phyloP scores from a whole-genome alignment of 2,329 filamentous ascomycete genomes.

The Nannizziopsis barbatae region DNA sequence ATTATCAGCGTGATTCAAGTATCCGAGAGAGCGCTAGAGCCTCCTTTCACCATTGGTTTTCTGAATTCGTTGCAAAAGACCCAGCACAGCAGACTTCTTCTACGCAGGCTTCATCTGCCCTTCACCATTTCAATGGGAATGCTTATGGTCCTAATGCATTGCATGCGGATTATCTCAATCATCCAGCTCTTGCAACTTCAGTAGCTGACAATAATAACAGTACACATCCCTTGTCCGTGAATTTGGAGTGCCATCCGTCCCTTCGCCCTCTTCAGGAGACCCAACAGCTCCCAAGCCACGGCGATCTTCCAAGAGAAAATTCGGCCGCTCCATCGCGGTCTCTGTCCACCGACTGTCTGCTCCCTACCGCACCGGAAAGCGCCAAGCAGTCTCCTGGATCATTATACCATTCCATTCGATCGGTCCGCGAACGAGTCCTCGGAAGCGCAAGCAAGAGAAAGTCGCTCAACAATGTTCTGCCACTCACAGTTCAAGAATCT shows the following conservation, averaged over 20 bases:
- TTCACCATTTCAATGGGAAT: background rate
- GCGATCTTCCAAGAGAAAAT: constrained; percentile 2
- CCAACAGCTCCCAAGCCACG: constrained; percentile 1
- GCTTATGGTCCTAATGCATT: background rate
- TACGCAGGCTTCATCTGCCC: background rate
- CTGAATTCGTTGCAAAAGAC: constrained; percentile 5
- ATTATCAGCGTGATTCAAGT: background rate
- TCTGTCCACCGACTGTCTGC: constrained; percentile 9
- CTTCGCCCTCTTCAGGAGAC: background rate
- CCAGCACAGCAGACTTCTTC: background rate
- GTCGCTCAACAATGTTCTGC: constrained; percentile 4
- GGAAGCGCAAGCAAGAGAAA: constrained; percentile 5
- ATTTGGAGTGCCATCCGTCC: constrained; percentile 5
- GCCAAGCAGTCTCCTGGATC: constrained; percentile 10
- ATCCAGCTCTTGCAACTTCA: constrained; percentile 1
- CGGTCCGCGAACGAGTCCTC: constrained; percentile 10
- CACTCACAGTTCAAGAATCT: constrained; percentile 1
- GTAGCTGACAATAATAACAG: constrained; percentile 14
- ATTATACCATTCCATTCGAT: constrained; percentile 13
- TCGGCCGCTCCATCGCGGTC: constrained; percentile 5
- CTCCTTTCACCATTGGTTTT: constrained; percentile 9
- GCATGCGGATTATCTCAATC: background rate
- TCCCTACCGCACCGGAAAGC: background rate
- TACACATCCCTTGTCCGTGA: constrained; percentile 13
- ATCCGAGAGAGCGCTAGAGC: constrained; percentile 3